These are phyloP conservation scores for Phytophthora pini DNA, from an alignment of 352 stramenopile species.

Conservation along the genomic window DNA sequence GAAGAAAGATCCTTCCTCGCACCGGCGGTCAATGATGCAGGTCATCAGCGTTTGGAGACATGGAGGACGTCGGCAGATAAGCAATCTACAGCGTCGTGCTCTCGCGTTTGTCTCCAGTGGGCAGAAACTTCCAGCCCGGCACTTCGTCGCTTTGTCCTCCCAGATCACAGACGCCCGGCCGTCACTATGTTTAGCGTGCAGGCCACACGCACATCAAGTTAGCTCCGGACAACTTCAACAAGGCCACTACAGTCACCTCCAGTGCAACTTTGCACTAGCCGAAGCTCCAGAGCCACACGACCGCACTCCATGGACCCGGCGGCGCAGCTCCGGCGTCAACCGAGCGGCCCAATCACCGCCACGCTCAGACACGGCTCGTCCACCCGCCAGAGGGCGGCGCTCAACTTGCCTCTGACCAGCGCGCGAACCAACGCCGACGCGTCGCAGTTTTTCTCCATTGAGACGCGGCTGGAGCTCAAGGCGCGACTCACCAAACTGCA, in stretches of 20 bases:
- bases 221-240: conserved; percentile 24
- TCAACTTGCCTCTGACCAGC: conserved; percentile 16
- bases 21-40: neutral
- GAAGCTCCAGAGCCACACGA: conserved; percentile 12
- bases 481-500: conserved; percentile 50
- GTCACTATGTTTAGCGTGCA: conserved; percentile 20
- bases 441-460: conserved; percentile 63
- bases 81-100: conserved; percentile 26
- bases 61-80: conserved; percentile 15
- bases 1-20: conserved; percentile 28
- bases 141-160: conserved; percentile 8
- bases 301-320: conserved; percentile 26
- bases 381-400: conserved; percentile 21
- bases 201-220: neutral
- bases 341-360: conserved; percentile 19
- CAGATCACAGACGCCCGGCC: neutral
- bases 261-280: conserved; percentile 22
- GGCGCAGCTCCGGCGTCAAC: conserved; percentile 31
- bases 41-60: conserved; percentile 21
- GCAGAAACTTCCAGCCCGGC: conserved; percentile 22
- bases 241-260: conserved; percentile 19
- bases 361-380: conserved; percentile 20
- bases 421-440: conserved; percentile 32
- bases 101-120: conserved; percentile 11
- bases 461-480: conserved; percentile 63